Conservation (phyloP, 257 asterid species). For the Nicotiana tomentosiformis region DNA sequence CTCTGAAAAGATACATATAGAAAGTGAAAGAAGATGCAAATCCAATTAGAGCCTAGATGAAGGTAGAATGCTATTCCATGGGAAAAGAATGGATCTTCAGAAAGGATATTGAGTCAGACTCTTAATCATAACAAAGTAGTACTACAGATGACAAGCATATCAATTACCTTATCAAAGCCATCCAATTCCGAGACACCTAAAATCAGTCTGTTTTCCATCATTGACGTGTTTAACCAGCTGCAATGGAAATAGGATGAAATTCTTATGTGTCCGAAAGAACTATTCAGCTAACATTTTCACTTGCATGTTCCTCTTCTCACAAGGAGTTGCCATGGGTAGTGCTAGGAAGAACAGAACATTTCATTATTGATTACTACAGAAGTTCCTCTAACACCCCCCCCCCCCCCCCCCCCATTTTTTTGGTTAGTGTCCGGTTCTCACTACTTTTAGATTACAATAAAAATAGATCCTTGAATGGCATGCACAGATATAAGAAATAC, state of each 20-base stretch:
- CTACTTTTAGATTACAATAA: not conserved
- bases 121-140: not conserved
- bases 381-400: not conserved
- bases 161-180: conserved; percentile 68
- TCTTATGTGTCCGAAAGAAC: not conserved
- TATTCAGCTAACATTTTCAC: not conserved
- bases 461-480: conserved; percentile 8
- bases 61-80: not conserved
- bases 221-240: conserved; percentile 94
- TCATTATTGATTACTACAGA: not conserved
- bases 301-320: not conserved
- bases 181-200: conserved; percentile 57
- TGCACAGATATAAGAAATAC: not conserved
- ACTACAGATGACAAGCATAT: conserved; percentile 8
- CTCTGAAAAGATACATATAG: conserved; percentile 47
- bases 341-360: not conserved
- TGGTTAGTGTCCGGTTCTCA: not conserved
- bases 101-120: not conserved
- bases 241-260: conserved; percentile 3
- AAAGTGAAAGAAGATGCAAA: not conserved
- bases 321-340: not conserved
- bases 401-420: not conserved
- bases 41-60: not conserved
- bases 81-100: not conserved
- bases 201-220: conserved; percentile 83